Percentiles rank a stretch among this genome's conserved stretches.
Evolutionary conservation across 768 basidiomycete species (phyloP).

Genomic region (Termitomyces sp.): DNA sequence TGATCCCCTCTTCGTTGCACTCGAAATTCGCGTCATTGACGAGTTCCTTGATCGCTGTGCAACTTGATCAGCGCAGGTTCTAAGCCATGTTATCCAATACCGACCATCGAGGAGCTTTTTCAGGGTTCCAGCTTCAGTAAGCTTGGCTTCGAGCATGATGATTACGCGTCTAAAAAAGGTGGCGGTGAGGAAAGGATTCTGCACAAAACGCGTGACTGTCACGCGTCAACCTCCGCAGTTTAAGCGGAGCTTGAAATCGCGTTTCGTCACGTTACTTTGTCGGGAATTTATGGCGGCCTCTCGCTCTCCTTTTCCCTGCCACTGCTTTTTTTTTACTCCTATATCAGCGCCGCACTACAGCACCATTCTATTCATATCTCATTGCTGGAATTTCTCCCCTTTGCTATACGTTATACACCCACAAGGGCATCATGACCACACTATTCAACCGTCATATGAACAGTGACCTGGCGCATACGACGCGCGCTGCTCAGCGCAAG

Average conservation of each 20-base stretch:
- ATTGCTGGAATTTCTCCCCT: neutral
- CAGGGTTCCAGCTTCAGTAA: slow-evolving; percentile 80
- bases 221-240: slow-evolving; percentile 26
- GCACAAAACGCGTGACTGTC: slow-evolving; percentile 14
- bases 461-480: slow-evolving; percentile 17
- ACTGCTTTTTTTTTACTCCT: neutral
- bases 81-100: slow-evolving; percentile 17
- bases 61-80: slow-evolving; percentile 3
- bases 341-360: slow-evolving; percentile 1
- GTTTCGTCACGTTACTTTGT: neutral
- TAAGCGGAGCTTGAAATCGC: slow-evolving; percentile 24
- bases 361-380: neutral
- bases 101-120: slow-evolving; percentile 92
- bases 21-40: slow-evolving; percentile 98
- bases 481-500: slow-evolving; percentile 42
- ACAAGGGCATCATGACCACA: neutral
- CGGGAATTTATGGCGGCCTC: too few relatives aligned
- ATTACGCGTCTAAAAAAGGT: slow-evolving; percentile 20
- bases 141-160: slow-evolving; percentile 85
- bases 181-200: slow-evolving; percentile 7
- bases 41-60: slow-evolving; percentile 92
- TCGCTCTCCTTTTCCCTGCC: slow-evolving; percentile 1
- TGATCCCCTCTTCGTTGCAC: slow-evolving; percentile 92
- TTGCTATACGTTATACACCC: neutral
- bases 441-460: slow-evolving; percentile 11